Conservation (phyloP, 495 filamentous ascomycete genomes). For the Xylaria acuta region DNA sequence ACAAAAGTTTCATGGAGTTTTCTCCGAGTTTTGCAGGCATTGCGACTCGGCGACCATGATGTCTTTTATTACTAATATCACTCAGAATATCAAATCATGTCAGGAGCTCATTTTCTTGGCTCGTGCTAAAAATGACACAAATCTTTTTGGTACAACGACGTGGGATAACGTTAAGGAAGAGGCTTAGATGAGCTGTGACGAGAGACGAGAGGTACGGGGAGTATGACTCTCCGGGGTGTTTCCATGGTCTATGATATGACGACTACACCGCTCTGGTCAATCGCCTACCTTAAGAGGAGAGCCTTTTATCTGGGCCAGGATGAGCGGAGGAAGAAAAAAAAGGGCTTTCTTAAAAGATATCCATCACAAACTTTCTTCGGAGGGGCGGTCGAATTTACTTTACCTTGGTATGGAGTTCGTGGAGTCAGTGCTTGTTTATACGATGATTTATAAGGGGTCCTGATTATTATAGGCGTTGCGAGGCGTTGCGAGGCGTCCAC, state of each 20-base stretch:
- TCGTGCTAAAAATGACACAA: not conserved
- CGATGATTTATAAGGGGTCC: not conserved
- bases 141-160: not conserved
- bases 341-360: not conserved
- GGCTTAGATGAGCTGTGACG: not conserved
- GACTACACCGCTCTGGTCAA: not conserved
- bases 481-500: not conserved
- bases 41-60: slow-evolving; percentile 50
- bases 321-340: not conserved
- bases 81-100: slow-evolving; percentile 46
- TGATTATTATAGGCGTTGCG: not conserved
- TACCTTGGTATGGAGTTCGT: not conserved
- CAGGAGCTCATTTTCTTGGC: slow-evolving; percentile 21
- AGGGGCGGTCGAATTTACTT: not conserved
- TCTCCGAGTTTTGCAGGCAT: slow-evolving; percentile 49
- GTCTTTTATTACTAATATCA: slow-evolving; percentile 51
- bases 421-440: not conserved
- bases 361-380: not conserved
- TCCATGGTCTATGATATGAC: not conserved
- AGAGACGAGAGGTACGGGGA: not conserved
- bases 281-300: not conserved
- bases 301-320: not conserved
- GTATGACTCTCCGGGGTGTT: not conserved
- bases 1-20: slow-evolving; percentile 52
- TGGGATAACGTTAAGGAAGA: not conserved